phyloP scores from a whole-genome alignment of 495 filamentous ascomycete species.

The Zalerion maritima region DNA sequence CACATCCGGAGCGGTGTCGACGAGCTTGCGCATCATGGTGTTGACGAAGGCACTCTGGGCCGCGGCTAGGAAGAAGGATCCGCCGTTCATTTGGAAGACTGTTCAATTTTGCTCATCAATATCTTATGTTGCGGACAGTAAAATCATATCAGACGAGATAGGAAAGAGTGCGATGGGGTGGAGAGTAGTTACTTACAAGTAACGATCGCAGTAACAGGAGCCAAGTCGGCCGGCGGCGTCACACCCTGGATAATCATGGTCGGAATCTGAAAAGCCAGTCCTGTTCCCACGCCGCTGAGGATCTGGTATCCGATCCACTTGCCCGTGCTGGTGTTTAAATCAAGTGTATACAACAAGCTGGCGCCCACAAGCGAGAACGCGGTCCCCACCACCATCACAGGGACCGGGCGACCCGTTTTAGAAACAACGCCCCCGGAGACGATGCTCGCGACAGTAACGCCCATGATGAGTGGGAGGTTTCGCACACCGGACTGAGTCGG shows the following conservation, averaged over 20 bases:
- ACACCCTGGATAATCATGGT: slow-evolving; percentile 36
- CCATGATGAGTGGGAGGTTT: slow-evolving; percentile 36
- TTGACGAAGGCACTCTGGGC: slow-evolving; percentile 35
- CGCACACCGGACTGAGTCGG: slow-evolving; percentile 35
- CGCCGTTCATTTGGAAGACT: slow-evolving; percentile 32
- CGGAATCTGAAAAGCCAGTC: slow-evolving; percentile 37
- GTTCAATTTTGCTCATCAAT: too few species aligned
- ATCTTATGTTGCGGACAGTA: too few species aligned
- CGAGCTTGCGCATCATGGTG: slow-evolving; percentile 19
- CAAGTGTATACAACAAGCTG: slow-evolving; percentile 34
- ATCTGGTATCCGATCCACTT: slow-evolving; percentile 51
- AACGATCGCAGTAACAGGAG: slow-evolving; percentile 38
- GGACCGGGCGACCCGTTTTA: slow-evolving; percentile 18
- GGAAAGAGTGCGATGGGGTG: too few species aligned
- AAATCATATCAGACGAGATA: too few species aligned
- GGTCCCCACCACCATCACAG: slow-evolving; percentile 17
- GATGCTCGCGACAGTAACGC: slow-evolving; percentile 18
- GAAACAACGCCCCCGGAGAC: slow-evolving; percentile 17
- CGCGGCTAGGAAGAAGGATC: slow-evolving; percentile 30
- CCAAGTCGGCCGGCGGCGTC: slow-evolving; percentile 32
- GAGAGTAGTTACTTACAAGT: slow-evolving; percentile 26
- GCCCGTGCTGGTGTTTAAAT: slow-evolving; percentile 10
- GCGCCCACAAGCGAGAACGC: slow-evolving; percentile 11
- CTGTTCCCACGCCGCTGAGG: slow-evolving; percentile 41
- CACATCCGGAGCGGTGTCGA: slow-evolving; percentile 23